Evolutionary conservation across 2,329 filamentous ascomycete species (phyloP).

Genomic region (Arachnomyces sp.): DNA sequence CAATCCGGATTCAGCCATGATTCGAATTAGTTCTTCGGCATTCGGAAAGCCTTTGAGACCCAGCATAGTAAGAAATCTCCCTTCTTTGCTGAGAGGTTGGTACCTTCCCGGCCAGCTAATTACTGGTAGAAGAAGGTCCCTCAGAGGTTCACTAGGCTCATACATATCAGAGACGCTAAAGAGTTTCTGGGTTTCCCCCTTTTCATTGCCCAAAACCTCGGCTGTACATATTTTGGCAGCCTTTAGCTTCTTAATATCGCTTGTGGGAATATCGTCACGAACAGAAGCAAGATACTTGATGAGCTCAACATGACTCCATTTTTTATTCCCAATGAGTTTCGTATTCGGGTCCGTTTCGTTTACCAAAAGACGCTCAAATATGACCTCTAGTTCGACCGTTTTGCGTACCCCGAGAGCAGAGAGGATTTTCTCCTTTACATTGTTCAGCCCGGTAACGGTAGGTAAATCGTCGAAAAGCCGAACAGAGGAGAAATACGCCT

Average conservation of each 20-base stretch:
- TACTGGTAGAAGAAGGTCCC: constrained; percentile 64
- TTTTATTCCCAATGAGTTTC: constrained; percentile 32
- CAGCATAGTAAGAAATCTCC: constrained; percentile 62
- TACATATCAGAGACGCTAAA: constrained; percentile 75
- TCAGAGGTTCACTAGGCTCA: constrained; percentile 65
- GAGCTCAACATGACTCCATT: constrained; percentile 89
- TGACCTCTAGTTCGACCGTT: constrained; percentile 87
- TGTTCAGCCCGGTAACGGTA: constrained; percentile 64
- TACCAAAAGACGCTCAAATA: constrained; percentile 77
- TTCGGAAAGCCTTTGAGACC: constrained; percentile 67
- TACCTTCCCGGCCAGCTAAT: constrained; percentile 76
- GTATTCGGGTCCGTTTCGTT: constrained; percentile 44
- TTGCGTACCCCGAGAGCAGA: constrained; percentile 80
- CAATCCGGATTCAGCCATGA: constrained; percentile 61
- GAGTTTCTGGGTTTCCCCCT: constrained; percentile 38
- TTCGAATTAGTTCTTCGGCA: constrained; percentile 65
- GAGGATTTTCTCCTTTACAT: constrained; percentile 86
- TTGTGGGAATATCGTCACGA: constrained; percentile 73
- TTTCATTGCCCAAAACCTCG: constrained; percentile 50
- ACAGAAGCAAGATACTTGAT: constrained; percentile 93
- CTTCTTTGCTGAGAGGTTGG: constrained; percentile 60
- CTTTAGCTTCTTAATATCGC: constrained; percentile 71
- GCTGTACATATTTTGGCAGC: constrained; percentile 76
- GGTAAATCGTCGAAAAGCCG: constrained; percentile 92
- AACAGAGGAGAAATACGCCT: constrained; percentile 90